phyloP scores from a whole-genome alignment of 768 basidiomycete genomes.

The Trametes cingulata region DNA sequence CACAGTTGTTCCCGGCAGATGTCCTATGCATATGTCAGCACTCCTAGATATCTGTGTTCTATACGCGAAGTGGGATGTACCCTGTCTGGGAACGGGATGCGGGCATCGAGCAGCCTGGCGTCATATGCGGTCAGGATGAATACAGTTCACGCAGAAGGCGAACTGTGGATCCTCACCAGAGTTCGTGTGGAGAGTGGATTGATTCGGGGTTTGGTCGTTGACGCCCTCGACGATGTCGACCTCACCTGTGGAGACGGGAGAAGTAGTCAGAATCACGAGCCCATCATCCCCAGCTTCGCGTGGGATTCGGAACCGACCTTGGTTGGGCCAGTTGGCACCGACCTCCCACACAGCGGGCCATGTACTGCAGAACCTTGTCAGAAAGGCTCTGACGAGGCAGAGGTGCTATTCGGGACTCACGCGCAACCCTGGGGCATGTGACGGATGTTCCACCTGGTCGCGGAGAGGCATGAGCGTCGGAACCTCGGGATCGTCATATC shows the following conservation, averaged over 20 bases:
- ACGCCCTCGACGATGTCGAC: conserved; percentile 60
- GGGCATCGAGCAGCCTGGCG: conserved; percentile 53
- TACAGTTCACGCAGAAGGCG: conserved; percentile 53
- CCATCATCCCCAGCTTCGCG: not conserved
- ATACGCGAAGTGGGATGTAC: conserved; percentile 23
- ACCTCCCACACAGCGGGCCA: conserved; percentile 62
- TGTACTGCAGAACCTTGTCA: conserved; percentile 21
- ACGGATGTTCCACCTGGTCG: conserved; percentile 46
- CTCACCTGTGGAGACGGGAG: conserved; percentile 51
- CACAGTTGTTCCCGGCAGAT: conserved; percentile 41
- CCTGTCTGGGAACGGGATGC: conserved; percentile 47
- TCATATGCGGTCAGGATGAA: conserved; percentile 26
- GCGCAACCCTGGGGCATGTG: conserved; percentile 63
- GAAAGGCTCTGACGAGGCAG: conserved; percentile 1
- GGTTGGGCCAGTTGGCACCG: conserved; percentile 49
- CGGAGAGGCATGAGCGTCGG: conserved; percentile 7
- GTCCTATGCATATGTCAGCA: conserved; percentile 4
- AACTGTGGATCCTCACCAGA: conserved; percentile 48
- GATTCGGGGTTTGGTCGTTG: conserved; percentile 52
- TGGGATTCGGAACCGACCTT: conserved; percentile 30
- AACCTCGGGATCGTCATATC: not conserved
- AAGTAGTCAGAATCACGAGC: conserved; percentile 25
- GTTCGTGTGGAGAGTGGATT: conserved; percentile 56
- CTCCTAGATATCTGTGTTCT: not conserved
- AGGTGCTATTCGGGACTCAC: conserved; percentile 31